Base-by-base conservation (phyloP, 148 eudicot species). In the Polygonum maritimum region DNA sequence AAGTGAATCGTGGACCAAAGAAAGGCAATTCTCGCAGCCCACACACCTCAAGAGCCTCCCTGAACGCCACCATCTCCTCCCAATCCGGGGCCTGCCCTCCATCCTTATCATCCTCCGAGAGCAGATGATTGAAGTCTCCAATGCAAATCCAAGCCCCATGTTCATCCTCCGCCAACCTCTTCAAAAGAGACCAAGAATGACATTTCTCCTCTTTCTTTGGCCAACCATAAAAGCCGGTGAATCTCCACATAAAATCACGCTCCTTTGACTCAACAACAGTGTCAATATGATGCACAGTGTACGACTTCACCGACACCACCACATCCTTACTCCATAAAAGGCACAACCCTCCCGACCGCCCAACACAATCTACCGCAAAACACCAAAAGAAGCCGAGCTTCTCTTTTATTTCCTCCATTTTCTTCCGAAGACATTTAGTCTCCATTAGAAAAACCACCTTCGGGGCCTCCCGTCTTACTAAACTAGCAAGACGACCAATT, bases 161-260 rank as follows among this genome's bases (percentile, higher is more conserved):
- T 0, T 0, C 12, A 7, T 21, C 21, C 16, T 35, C 13, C 4
- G 21, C 3, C 5, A 33, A 16, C 2, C 33, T 14, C 12, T 5
- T 16, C 4, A 52, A 15, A 0, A 15, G 5, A 0, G 15, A 15
- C 21, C 44, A 75, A 3, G 26, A n/a, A 3, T n/a, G n/a, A 11
- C 3, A 7, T 3, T 35, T 74, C 9, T 36, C 41, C 5, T 4
- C 5, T 2, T 8, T 4, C 26, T 14, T 44, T 31, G 33, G 31
- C 48, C 63, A 74, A 4, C 65, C 76, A 36, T 74, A 74, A 2
- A 74, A 1, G 2, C 76, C 67, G 1, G 45, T 74, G n/a, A 74
- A 74, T 8, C 47, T 8, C 76, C 65, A 52, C 1, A 18, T 12
- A 26, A 26, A 26, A 26, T 26, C 7, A 16, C 31, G 3, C 48